Conservation (phyloP, 176 grass and related monocot species). For the bread wheat (Triticum aestivum) region IWGSC_CS_RefSeq_v2.1 NC_057795.1:519580857-519581356, state of each 20-base stretch:
- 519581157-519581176: not conserved
- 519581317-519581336: constrained; percentile 37
- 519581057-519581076: constrained; percentile 20
- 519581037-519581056: constrained; percentile 16
- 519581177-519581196: constrained; percentile 14
- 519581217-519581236: constrained; percentile 42
- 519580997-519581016: constrained; percentile 80
- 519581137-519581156: not conserved
- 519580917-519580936: constrained; percentile 27
- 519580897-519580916: not conserved
- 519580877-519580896: not conserved
- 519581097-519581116: constrained; percentile 24
- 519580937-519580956: constrained; percentile 92
- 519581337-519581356: constrained; percentile 21
- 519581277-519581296: not conserved
- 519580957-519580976: constrained; percentile 85
- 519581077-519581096: constrained; percentile 33
- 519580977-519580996: constrained; percentile 80
- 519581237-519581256: constrained; percentile 46
- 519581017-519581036: constrained; percentile 29
- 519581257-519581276: not conserved
- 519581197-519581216: constrained; percentile 39
- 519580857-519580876: constrained; percentile 9
- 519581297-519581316: not conserved
- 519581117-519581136: not conserved